phyloP scores from a whole-genome alignment of 306 rosid genomes.

The Argentina anserina region DNA sequence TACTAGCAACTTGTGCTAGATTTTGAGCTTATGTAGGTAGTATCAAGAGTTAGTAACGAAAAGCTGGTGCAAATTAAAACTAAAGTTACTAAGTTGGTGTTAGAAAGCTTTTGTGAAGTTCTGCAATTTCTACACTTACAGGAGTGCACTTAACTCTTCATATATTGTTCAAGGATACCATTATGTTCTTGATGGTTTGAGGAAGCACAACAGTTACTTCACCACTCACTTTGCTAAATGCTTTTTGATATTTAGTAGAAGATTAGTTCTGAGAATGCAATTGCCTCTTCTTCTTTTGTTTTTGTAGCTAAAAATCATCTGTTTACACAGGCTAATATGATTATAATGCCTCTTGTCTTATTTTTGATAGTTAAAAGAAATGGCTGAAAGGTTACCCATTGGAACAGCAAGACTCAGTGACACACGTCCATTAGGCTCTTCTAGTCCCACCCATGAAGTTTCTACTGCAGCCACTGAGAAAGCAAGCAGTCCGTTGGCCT shows the following conservation, averaged over 20 bases:
- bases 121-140: background rate
- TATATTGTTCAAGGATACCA: background rate
- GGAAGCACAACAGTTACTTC: background rate
- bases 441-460: slow-evolving; percentile 44
- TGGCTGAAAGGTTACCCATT: slow-evolving; percentile 89
- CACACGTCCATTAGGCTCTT: slow-evolving; percentile 46
- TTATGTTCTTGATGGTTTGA: background rate
- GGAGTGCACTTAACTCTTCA: background rate
- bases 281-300: background rate
- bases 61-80: background rate
- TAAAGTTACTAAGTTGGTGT: background rate
- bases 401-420: slow-evolving; percentile 53
- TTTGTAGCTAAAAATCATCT: background rate
- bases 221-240: background rate
- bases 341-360: background rate
- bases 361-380: slow-evolving; percentile 55
- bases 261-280: background rate
- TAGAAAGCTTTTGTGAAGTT: background rate
- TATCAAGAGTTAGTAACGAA: background rate
- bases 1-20: background rate
- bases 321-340: background rate
- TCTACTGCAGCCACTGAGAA: slow-evolving; percentile 45
- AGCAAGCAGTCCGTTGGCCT: slow-evolving; percentile 25
- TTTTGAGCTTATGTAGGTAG: background rate
- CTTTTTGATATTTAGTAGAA: background rate